A percentile compares a stretch with the other conserved stretches of the same genome.
Conservation (phyloP, 2,329 filamentous ascomycete species). For the Sclerotinia trifoliorum region DNA sequence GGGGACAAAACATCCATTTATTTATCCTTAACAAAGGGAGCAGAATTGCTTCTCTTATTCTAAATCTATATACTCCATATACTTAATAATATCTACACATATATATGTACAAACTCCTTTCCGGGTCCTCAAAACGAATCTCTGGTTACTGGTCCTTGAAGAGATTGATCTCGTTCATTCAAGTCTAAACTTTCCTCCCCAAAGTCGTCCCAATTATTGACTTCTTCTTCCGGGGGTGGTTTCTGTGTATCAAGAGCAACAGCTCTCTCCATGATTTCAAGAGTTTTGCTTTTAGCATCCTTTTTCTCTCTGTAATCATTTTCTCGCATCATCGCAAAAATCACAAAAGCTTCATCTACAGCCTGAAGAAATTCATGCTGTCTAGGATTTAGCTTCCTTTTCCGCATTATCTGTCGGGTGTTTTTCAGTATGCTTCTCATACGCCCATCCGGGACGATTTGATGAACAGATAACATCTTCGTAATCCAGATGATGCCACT, state of each 20-base stretch:
- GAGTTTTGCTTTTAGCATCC: constrained; percentile 27
- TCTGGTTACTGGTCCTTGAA: background rate
- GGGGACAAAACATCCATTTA: background rate
- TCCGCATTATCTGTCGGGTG: background rate
- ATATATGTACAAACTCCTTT: background rate
- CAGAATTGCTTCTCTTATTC: background rate
- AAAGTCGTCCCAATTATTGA: background rate
- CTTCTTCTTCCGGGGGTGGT: background rate
- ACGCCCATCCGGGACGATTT: constrained; percentile 30
- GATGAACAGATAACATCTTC: constrained; percentile 30
- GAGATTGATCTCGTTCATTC: background rate
- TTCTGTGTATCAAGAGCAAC: constrained; percentile 28
- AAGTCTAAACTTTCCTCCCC: background rate
- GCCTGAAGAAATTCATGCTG: constrained; percentile 20
- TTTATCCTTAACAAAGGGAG: background rate
- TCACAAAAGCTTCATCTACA: constrained; percentile 25
- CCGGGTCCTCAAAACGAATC: background rate
- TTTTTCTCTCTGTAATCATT: constrained; percentile 20
- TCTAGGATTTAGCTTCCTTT: background rate
- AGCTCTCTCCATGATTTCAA: constrained; percentile 35
- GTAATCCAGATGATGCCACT: constrained; percentile 36
- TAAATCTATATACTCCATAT: constrained; percentile 7
- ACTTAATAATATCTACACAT: background rate
- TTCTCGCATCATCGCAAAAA: constrained; percentile 25
- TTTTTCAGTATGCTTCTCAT: constrained; percentile 31